phyloP scores from a whole-genome alignment of 1,284 basidiomycete species.

The Rhodotorula sp. region DNA sequence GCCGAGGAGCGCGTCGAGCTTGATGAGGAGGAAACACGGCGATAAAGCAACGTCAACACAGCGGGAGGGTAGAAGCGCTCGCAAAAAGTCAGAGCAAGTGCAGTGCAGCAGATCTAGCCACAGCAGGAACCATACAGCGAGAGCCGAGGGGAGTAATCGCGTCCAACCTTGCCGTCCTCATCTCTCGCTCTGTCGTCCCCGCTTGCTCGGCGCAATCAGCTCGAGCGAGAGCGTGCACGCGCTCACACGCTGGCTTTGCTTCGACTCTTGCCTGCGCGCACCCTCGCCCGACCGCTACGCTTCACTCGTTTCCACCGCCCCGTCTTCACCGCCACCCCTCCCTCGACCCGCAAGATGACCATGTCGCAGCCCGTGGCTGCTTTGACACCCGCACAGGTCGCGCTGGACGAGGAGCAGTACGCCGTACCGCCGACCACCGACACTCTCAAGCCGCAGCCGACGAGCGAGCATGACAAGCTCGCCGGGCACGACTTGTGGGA shows the following conservation, averaged over 20 bases:
- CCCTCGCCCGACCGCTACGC: neutral
- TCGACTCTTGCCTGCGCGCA: neutral
- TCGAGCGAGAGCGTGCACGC: neutral
- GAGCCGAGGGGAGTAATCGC: neutral
- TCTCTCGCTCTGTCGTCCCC: too few relatives aligned
- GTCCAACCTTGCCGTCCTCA: neutral
- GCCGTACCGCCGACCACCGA: neutral
- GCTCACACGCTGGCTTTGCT: neutral
- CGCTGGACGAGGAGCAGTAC: neutral
- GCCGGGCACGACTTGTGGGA: constrained; percentile 79
- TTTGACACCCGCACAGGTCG: neutral
- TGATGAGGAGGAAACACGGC: neutral
- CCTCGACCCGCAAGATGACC: neutral
- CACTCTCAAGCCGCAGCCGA: constrained; percentile 16
- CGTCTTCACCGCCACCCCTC: neutral
- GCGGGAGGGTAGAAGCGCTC: neutral
- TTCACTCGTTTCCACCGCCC: neutral
- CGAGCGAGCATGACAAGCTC: constrained; percentile 16
- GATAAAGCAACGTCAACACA: neutral
- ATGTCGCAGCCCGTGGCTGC: neutral
- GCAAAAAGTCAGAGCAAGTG: neutral
- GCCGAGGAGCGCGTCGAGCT: neutral
- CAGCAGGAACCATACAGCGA: neutral
- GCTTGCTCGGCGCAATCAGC: neutral
- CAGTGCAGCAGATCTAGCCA: neutral